Evolutionary conservation across 164 flowering plant species (phyloP).

Genomic region (Kingdonia uniflora): DNA sequence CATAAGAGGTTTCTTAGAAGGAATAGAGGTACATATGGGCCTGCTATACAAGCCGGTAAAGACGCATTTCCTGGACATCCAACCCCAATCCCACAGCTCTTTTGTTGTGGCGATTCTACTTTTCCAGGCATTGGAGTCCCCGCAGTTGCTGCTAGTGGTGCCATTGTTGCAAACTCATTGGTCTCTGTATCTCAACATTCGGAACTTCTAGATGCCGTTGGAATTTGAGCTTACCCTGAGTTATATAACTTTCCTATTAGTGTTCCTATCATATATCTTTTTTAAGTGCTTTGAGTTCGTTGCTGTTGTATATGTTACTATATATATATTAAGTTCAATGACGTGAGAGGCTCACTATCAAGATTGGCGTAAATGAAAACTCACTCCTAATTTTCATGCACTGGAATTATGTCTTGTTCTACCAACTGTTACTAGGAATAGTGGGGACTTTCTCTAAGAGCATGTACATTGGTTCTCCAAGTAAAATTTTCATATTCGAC

Average conservation of each 20-base stretch:
- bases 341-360: no score
- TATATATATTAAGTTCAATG: no score
- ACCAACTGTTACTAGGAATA: no score
- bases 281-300: no score
- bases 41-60: conserved; percentile 82
- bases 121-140: conserved; percentile 98
- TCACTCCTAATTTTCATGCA: no score
- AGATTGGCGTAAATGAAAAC: no score
- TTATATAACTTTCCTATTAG: not conserved
- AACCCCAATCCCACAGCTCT: conserved; percentile 71
- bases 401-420: no score
- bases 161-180: conserved; percentile 89
- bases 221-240: conserved; percentile 16
- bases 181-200: conserved; percentile 81
- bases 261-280: not conserved
- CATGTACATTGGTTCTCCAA: no score
- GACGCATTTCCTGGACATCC: conserved; percentile 79
- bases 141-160: conserved; percentile 98
- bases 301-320: no score
- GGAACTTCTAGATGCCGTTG: conserved; percentile 67
- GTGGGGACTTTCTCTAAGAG: no score
- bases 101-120: conserved; percentile 91
- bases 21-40: conserved; percentile 91
- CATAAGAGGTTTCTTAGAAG: conserved; percentile 81
- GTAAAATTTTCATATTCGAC: no score